Base-by-base conservation (phyloP, 768 basidiomycete genomes). In the Termitomyces sp. region DNA sequence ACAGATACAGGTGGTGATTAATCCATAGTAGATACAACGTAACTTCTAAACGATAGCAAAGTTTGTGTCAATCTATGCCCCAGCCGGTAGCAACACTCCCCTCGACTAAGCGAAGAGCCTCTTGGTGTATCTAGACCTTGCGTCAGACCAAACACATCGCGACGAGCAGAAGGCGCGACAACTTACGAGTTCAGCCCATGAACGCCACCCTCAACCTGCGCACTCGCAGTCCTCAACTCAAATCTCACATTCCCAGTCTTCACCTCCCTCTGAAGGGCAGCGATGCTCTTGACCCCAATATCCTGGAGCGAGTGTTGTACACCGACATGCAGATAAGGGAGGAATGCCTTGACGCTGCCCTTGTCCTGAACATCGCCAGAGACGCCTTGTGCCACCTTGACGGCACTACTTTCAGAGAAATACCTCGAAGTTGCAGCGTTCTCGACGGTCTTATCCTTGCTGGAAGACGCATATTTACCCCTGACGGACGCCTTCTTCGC, bases 281-380 rank as follows among this genome's bases (percentile, higher is more conserved):
- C 57, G 46, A 98, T 78, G 58, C 77, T 88, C 67, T 68, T 79
- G 30, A 92, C 83, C 25, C 96, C 96, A 55, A 94, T 79, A 62
- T 99, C 96, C 76, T 99, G 96, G 61, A 98, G 76, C 61, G 92
- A 94, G 72, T 98, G 95, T 71, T 98, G 95, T 39, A 94, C 76
- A 4, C 91, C 91, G 3, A 81, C 79, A 55, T 89, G 73, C 35
- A 94, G 73, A 67, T 92, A 94, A 2, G 95, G 96, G 51, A 98
- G 67, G 72, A 98, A 98, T 52, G 89, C 88, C 74, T 85, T 88
- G 63, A 98, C 85, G 59, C 91, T 92, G 6, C 97, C 97, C 78
- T 97, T 98, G 73, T 99, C 96, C 72, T 92, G 90, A 11, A 98
- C 96, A 64, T 98, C 94, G 12, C 96, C 96, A 12, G 91, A 90